Base-by-base conservation (phyloP, 2,329 filamentous ascomycete species). In the Amesomyces nigricolor region DNA sequence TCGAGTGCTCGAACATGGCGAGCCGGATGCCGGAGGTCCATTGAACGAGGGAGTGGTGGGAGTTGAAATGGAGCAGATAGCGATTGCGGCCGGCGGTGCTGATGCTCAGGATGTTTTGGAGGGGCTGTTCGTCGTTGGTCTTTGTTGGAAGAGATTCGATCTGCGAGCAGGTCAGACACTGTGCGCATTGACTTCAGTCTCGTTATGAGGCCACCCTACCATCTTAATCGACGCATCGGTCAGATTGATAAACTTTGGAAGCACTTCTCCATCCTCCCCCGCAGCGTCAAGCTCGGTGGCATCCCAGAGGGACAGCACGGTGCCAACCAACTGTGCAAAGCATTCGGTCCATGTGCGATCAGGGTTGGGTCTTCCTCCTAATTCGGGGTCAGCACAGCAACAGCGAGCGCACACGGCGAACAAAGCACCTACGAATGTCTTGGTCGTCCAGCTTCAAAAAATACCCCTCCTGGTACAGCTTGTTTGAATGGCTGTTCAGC, bases 221-320 rank as follows among this genome's bases (percentile, higher is more conserved):
- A 97, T 96, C 72, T 95, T 96, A 64, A 99, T 91, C 0, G 94
- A 96, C 17, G 94, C 94, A 78, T 99, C 94, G 6, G 94, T 95
- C 57, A 99, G 74, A 67, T 99, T 99, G 70, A 99, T 91, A 69
- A 96, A 99, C 58, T 74, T 74, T 43, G 72, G 68, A 45, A 73
- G 63, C 5, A 78, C 70, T 60, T 78, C 73, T 39, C 78, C 88
- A 65, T 94, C 84, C 64, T 90, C 86, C 37, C 89, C 90, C 11
- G 89, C 91, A 39, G 84, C 85, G 73, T 99, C 94, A 56, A 97
- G 79, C 69, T 94, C 91, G 61, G 88, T 85, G 22, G 92, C 91
- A 72, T 99, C 92, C 94, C 94, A 99, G 48, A 97, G 75, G 6
- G 94, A 96, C 55, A 99, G 75, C 14, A 97, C 89, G 1, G 94